Percentiles rank a stretch among this genome's conserved stretches.
Conservation (phyloP, 2,329 filamentous ascomycete genomes). For the Bimuria novae-zelandiae region DNA sequence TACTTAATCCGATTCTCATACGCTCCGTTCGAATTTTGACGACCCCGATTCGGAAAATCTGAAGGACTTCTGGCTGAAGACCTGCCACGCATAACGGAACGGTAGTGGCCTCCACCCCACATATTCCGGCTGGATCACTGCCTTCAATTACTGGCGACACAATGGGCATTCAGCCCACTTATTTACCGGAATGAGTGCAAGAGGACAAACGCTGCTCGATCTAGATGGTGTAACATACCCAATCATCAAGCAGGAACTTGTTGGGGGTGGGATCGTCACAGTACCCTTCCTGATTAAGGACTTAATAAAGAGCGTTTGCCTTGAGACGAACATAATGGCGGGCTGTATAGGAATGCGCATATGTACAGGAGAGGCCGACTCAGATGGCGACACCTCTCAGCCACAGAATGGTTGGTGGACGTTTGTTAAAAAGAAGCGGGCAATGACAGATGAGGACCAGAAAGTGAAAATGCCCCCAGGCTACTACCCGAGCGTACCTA, state of each 20-base stretch:
- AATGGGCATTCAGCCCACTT: no score
- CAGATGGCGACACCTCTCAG: no score
- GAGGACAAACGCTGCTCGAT: neutral
- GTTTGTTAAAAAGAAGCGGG: no score
- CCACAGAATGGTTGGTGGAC: no score
- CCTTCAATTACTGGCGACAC: conserved; percentile 26
- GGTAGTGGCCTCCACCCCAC: conserved; percentile 8
- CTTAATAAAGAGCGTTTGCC: no score
- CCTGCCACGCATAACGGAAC: neutral
- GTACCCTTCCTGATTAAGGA: neutral
- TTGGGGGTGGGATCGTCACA: neutral
- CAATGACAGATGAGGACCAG: no score
- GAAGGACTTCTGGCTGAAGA: conserved; percentile 7
- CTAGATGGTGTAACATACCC: neutral
- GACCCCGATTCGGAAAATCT: neutral
- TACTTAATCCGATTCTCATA: neutral
- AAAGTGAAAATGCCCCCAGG: no score
- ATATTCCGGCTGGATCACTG: conserved; percentile 25
- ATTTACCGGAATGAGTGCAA: neutral
- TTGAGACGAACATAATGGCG: neutral
- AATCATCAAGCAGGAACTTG: neutral
- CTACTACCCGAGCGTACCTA: no score
- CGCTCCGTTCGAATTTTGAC: neutral
- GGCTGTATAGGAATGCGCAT: neutral
- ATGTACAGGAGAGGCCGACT: neutral